These are phyloP conservation scores for Metschnikowia amazonensis DNA, from an alignment of 805 yeast genomes.

Conservation along the genomic window DNA sequence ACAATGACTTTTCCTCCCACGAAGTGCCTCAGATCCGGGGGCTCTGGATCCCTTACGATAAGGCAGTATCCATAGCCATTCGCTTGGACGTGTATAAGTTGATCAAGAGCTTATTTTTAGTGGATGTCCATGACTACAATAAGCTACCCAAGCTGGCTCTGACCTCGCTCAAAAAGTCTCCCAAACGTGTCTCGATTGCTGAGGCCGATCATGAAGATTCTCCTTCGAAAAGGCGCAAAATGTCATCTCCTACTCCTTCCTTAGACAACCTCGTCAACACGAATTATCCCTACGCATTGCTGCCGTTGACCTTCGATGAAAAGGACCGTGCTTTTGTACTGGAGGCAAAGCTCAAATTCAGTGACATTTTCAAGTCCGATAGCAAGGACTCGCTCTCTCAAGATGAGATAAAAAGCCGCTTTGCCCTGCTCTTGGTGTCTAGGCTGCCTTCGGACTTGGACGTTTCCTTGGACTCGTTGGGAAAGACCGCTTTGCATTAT, in stretches of 20 bases:
- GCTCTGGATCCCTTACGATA: conserved; percentile 43
- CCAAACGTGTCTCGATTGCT: conserved; percentile 15
- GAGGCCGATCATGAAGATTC: conserved; percentile 25
- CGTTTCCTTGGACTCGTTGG: conserved; percentile 36
- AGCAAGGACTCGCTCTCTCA: conserved; percentile 19
- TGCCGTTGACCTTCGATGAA: conserved; percentile 36
- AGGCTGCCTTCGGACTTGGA: conserved; percentile 22
- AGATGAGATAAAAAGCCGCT: conserved; percentile 24
- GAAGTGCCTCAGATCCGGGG: conserved; percentile 30
- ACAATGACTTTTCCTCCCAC: conserved; percentile 29
- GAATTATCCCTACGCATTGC: conserved; percentile 46
- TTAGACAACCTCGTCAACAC: conserved; percentile 28
- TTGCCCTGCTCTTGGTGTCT: conserved; percentile 20
- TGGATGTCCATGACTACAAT: conserved; percentile 45
- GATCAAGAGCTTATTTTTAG: conserved; percentile 33
- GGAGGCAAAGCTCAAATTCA: conserved; percentile 31
- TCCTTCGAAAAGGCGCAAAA: conserved; percentile 37
- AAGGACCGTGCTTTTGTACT: conserved; percentile 28
- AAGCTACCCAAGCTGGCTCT: conserved; percentile 24
- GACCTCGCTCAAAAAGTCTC: neutral
- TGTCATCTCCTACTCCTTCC: neutral
- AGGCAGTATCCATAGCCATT: conserved; percentile 37
- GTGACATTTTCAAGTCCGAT: conserved; percentile 36
- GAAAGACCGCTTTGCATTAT: conserved; percentile 43
- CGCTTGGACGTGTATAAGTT: conserved; percentile 39